phyloP scores from a whole-genome alignment of 257 asterid species.

The Ligustrum vulgare region DNA sequence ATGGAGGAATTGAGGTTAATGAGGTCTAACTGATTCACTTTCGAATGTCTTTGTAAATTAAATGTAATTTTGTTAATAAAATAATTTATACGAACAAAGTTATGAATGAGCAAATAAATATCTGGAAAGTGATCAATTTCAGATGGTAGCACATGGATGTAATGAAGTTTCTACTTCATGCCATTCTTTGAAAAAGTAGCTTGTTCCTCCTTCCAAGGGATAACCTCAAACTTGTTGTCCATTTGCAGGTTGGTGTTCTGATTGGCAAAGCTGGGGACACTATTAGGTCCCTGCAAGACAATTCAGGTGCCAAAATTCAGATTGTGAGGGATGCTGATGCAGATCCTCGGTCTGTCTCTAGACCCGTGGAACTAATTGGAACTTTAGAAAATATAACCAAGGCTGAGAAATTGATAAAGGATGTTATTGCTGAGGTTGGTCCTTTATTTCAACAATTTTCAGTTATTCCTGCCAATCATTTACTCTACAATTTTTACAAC shows the following conservation, averaged over 20 bases:
- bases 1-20: not conserved
- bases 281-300: conserved; percentile 84
- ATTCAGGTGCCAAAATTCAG: conserved; percentile 98
- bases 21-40: not conserved
- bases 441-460: conserved; percentile 10
- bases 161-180: not conserved
- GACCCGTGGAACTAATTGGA: conserved; percentile 92
- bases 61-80: not conserved
- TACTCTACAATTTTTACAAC: not conserved
- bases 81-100: not conserved
- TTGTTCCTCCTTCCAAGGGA: not conserved
- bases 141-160: not conserved
- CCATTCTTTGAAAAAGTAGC: not conserved
- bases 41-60: not conserved
- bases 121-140: not conserved
- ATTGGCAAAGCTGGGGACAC: conserved; percentile 99
- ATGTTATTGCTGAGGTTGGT: conserved; percentile 87
- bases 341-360: conserved; percentile 62
- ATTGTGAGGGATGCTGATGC: conserved; percentile 92
- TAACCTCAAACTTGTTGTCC: not conserved
- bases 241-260: conserved; percentile 82
- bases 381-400: conserved; percentile 63
- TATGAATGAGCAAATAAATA: not conserved
- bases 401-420: conserved; percentile 89
- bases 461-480: not conserved